Evolutionary conservation across 805 yeast genomes (phyloP), one percentile per base, ranked within the genome.

Genomic region (Kluyveromyces siamensis): DNA sequence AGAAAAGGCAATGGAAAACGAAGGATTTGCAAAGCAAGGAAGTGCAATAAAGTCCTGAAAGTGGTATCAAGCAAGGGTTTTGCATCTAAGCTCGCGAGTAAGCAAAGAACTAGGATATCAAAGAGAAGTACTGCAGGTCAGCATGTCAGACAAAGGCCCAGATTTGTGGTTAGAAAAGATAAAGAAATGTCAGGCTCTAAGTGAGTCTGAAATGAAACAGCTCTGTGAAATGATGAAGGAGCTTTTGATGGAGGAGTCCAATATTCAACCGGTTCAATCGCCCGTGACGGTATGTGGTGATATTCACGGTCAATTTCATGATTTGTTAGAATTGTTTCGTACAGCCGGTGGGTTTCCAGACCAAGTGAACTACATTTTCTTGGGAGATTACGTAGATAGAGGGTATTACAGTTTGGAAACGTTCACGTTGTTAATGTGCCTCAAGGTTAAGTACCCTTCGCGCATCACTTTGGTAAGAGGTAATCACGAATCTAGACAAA

Each of bases 261-360:
- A 90, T 65, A 88, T 90, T 53, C 96, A 89, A 63, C 96, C 96
- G 0, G 96, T 89, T 2, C 84, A 82, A 60, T 79, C 88, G 27
- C 97, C 97, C 1, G 97, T 89, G 7, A 88, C 96, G 0, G 96
- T 89, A 1, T 89, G 96, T 71, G 97, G 95, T 62, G 99, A 91
- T 69, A 93, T 91, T 59, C 99, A 91, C 68, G 99, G 99, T 4
- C 99, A 91, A 67, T 91, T 91, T 66, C 98, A 91, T 65, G 99
- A 91, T 67, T 74, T 91, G 52, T 70, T 91, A 52, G 97, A 93
- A 66, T 73, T 91, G 25, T 93, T 93, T 68, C 74, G 95, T 56
- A 84, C 90, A 11, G 79, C 89, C 27, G 99, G 99, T 41, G 98
- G 98, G 17, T 78, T 90, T 55, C 98, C 98, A 0, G 80, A 80